A percentile compares a stretch with the other conserved stretches of the same genome.
Conservation (phyloP, 805 yeast genomes). For the Pichia paraexigua region DNA sequence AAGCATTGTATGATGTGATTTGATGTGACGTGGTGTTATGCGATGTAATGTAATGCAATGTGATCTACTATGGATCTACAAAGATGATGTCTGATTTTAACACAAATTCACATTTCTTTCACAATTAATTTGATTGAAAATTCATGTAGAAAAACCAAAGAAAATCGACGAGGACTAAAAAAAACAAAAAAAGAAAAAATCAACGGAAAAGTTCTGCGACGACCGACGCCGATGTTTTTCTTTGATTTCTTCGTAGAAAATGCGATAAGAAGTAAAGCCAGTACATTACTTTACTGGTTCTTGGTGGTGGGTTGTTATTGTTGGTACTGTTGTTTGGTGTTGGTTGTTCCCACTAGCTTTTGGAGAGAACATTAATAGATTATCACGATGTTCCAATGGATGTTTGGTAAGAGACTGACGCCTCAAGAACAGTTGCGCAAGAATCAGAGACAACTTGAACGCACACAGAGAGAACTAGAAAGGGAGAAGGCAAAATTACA, state of each 20-base stretch:
- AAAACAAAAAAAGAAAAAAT: neutral
- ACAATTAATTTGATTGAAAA: neutral
- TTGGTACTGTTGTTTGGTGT: too few species aligned
- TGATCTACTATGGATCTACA: too few species aligned
- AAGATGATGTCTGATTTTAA: neutral
- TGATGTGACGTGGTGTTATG: too few species aligned
- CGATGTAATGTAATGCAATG: too few species aligned
- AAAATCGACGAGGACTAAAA: neutral
- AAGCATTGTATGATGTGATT: conserved; percentile 43
- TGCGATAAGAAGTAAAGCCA: neutral
- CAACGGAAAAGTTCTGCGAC: neutral
- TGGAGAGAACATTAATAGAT: neutral
- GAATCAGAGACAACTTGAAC: conserved; percentile 92
- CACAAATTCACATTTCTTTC: too few species aligned
- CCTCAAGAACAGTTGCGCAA: conserved; percentile 93
- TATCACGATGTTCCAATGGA: conserved; percentile 68
- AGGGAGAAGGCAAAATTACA: conserved; percentile 83
- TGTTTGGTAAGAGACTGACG: conserved; percentile 85
- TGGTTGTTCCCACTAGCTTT: neutral
- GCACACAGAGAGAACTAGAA: conserved; percentile 88
- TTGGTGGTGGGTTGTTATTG: neutral
- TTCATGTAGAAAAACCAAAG: neutral
- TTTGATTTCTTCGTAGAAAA: neutral
- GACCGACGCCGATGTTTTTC: neutral
- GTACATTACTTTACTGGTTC: too few species aligned